Conservation (phyloP, 2,329 filamentous ascomycete genomes). For the Dothistroma septosporum region DNA sequence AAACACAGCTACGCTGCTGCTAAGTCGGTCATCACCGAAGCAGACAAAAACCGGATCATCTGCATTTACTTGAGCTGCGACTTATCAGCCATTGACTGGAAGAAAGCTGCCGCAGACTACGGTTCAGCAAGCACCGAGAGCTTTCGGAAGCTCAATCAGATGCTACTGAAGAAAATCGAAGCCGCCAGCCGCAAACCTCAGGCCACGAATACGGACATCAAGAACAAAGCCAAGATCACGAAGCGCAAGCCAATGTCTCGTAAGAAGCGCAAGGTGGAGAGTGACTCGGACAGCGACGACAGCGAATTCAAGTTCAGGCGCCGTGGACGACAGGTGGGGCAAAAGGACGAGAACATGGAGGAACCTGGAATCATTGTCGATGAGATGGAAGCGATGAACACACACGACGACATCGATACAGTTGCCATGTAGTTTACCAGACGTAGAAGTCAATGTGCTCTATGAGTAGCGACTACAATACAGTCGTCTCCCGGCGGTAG, state of each 20-base stretch:
- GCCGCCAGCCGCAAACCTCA: background rate
- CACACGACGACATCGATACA: background rate
- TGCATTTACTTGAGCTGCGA: conserved; percentile 2
- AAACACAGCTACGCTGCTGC: background rate
- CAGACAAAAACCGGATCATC: conserved; percentile 1
- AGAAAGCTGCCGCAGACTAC: background rate
- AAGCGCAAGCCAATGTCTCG: background rate
- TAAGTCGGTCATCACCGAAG: background rate
- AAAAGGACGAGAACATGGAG: background rate
- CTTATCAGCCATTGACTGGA: background rate
- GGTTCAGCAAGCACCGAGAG: background rate
- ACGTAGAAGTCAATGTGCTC: background rate
- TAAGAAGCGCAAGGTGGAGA: background rate
- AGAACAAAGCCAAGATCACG: background rate
- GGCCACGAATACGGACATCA: background rate
- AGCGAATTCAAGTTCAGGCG: background rate
- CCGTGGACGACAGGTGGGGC: background rate
- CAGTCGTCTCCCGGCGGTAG: background rate
- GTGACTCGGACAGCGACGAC: background rate
- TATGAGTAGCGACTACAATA: background rate
- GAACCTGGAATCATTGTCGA: background rate
- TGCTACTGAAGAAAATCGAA: background rate
- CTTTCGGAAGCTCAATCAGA: background rate
- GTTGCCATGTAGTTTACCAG: background rate
- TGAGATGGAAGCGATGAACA: background rate